Base-by-base conservation (phyloP, 352 stramenopile genomes). In the Globisporangium abappressorium region DNA sequence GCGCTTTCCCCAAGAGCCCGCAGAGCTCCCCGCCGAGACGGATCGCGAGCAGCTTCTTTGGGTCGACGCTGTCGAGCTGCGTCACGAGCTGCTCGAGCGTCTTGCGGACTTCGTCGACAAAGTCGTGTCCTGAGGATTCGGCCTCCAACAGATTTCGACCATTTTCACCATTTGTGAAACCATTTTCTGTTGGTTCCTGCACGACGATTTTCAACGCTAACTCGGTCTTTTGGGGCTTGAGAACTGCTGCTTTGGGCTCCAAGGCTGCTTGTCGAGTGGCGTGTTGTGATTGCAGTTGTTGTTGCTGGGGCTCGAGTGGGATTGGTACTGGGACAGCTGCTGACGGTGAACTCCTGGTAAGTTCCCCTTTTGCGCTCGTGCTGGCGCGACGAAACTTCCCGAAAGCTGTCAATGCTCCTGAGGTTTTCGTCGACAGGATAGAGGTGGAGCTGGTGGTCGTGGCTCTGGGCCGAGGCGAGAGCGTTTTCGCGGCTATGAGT, bases 1-100 rank as follows among this genome's bases (percentile, higher is more conserved):
- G 80, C 1, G 86, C 86, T 65, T 94, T 94, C 56, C 86, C 86
- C 9, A 94, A 64, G 8, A 94, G 70, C 0, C 86, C 86, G n/a
- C 84, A 84, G 1, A 94, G 72, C 68, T 94, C 84, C 0, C 81
- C 81, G 18, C 86, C 86, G 15, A 94, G 67, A 2, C 84, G 79
- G 28, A 94, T 84, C 14, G 84, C 75, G 12, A 75, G 63, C 5
- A 94, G 65, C 54, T 92, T 94, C 28, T 76, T 77, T 2, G 78
- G 72, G 65, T 94, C 82, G 2, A 94, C 74, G 15, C 66, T 71
- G 64, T 94, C 86, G 24, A 94, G 71, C 5, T 80, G 73, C n/a
- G 34, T 22, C 22, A 93, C n/a, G 22, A 92, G 64, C 60, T 80
- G 66, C 18, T 75, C 69, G 24, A 93, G 68, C 9, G 69, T 86